These are phyloP conservation scores for Trichoderma sp. DNA, from an alignment of 2,329 filamentous ascomycete species.

Conservation along the genomic window DNA sequence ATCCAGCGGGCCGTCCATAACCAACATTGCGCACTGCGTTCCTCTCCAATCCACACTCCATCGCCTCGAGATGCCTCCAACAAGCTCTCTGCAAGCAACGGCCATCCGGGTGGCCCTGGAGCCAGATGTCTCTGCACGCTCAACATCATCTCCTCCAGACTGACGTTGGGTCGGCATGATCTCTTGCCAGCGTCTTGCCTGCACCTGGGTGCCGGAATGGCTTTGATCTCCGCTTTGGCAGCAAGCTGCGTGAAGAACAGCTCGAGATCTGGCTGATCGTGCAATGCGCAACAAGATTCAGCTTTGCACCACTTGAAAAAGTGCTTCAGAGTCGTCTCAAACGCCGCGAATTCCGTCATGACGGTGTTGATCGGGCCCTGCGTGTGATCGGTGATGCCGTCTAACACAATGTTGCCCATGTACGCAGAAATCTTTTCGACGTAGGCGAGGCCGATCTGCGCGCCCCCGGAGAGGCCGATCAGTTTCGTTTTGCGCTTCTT, in stretches of 20 bases:
- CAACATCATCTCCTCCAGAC: slow-evolving; percentile 2
- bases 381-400: slow-evolving; percentile 40
- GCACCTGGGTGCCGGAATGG: not conserved
- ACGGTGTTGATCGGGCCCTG: slow-evolving; percentile 7
- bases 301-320: slow-evolving; percentile 19
- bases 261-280: not conserved
- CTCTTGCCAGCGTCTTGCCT: not conserved
- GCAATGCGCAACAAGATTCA: not conserved
- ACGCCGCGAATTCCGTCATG: slow-evolving; percentile 16
- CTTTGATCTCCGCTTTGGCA: not conserved
- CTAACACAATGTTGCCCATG: slow-evolving; percentile 46
- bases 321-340: slow-evolving; percentile 16
- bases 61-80: not conserved
- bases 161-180: not conserved
- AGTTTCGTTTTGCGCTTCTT: not conserved
- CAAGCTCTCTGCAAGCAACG: not conserved
- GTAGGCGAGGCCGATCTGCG: not conserved
- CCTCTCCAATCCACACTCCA: not conserved
- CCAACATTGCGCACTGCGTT: no score
- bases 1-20: no score
- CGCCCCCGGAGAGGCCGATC: not conserved
- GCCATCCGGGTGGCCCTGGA: not conserved
- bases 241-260: not conserved
- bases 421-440: slow-evolving; percentile 35
- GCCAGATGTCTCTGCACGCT: not conserved